These are phyloP conservation scores for Calonectria naviculata DNA, from an alignment of 2,329 filamentous ascomycete genomes.

Conservation along the genomic window DNA sequence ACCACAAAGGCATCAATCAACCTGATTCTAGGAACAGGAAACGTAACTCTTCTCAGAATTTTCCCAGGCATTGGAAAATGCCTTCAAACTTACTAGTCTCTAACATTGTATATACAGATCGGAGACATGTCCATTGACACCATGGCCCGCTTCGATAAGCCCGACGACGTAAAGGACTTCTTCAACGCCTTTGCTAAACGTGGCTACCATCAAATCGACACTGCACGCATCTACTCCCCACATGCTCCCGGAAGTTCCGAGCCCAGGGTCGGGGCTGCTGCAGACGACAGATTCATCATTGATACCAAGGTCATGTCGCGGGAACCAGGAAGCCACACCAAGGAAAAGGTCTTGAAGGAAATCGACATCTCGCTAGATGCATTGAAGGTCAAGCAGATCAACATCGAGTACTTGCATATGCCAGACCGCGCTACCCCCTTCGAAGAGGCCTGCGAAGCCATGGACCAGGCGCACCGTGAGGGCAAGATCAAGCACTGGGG, in stretches of 20 bases:
- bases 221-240: slow-evolving; percentile 45
- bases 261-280: slow-evolving; percentile 42
- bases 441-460: slow-evolving; percentile 52
- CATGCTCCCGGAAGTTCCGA: slow-evolving; percentile 42
- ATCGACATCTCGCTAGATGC: slow-evolving; percentile 46
- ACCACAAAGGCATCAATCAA: slow-evolving; percentile 23
- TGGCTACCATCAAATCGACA: slow-evolving; percentile 46
- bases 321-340: slow-evolving; percentile 41
- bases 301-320: slow-evolving; percentile 48
- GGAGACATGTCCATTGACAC: slow-evolving; percentile 34
- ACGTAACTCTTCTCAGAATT: slow-evolving; percentile 13
- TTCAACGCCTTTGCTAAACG: slow-evolving; percentile 31
- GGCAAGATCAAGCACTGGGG: slow-evolving; percentile 59
- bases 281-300: slow-evolving; percentile 44
- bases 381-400: slow-evolving; percentile 36
- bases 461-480: slow-evolving; percentile 52
- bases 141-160: slow-evolving; percentile 38
- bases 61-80: accelerated
- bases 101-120: slow-evolving; percentile 25
- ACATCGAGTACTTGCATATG: slow-evolving; percentile 33
- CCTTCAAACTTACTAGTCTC: not conserved
- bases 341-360: slow-evolving; percentile 39
- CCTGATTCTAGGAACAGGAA: slow-evolving; percentile 29
- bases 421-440: slow-evolving; percentile 54
- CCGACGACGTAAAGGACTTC: slow-evolving; percentile 39